Evolutionary conservation across 1,284 basidiomycete species (phyloP), one percentile per base, ranked within the genome.

Genomic region (Limonomyces culmigenus): DNA sequence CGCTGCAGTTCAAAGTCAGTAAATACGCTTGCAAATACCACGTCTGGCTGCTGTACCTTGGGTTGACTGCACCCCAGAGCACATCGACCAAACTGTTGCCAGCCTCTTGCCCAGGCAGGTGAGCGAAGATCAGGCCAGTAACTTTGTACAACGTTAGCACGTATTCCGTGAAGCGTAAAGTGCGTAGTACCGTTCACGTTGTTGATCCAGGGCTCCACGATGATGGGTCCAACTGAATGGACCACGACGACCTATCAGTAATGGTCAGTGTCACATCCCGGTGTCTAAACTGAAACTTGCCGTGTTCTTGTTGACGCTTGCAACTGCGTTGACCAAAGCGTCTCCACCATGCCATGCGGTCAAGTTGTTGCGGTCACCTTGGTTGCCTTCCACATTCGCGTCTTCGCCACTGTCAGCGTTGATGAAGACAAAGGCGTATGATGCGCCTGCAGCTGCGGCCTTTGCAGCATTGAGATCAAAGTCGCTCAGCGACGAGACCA

Each of bases 301-400:
- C 23, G 65, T 67, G 49, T 72, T 67, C 40, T 54, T 52, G 39
- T 49, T 53, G 8, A 40, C 38, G 11, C 32, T 20, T 2, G 50
- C 48, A 10, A 50, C 49, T 23, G 44, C 37, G 21, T 43, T 33
- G 25, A 53, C 47, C 25, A 55, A 47, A 41, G 67, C 64, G 15
- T 32, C 30, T 11, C 78, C 79, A 40, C 58, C 58, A 47, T 76
- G 64, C 78, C 78, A 83, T 1, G 76, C 70, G 3, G 67, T 60
- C 21, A 81, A 52, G 47, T 81, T 63, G 45, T 79, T 78, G 14
- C 76, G 63, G 48, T 84, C 79, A 3, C 74, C 74, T 16, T 60
- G 65, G 41, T 74, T 68, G 5, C 66, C 65, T 48, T 77, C 74
- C 1, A 78, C 70, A 2, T 63, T 71, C 43, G 70, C 71, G 2